Percentiles rank a stretch among this genome's conserved stretches.
These are phyloP conservation scores for Aspergillus arachidicola DNA, from an alignment of 2,329 filamentous ascomycete species.

Conservation along the genomic window DNA sequence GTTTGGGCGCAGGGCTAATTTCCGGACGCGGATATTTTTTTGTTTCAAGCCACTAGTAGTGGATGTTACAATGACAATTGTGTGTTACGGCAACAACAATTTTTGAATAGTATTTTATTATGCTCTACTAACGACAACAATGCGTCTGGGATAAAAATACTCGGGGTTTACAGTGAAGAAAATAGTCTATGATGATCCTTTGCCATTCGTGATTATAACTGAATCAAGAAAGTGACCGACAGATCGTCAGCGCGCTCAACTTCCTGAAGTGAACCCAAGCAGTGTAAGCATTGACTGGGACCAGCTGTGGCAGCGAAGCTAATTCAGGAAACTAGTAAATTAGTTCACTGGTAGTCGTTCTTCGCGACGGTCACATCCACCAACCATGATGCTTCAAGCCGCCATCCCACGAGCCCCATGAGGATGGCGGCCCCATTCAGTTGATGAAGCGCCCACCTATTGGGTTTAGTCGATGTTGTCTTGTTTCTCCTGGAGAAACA, in stretches of 20 bases:
- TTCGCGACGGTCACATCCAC: slow-evolving; percentile 12
- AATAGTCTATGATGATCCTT: background rate
- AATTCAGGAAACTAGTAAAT: slow-evolving; percentile 14
- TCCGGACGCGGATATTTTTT: background rate
- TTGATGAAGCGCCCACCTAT: slow-evolving; percentile 2
- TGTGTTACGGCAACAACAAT: background rate
- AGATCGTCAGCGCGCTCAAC: slow-evolving; percentile 14
- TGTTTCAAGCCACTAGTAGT: background rate
- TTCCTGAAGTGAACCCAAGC: background rate
- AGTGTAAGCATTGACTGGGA: slow-evolving; percentile 1
- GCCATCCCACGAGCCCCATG: slow-evolving; percentile 16
- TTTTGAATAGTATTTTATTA: too few relatives aligned
- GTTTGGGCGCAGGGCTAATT: background rate
- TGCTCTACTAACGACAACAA: too few relatives aligned
- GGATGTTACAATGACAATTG: slow-evolving; percentile 1
- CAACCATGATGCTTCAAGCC: slow-evolving; percentile 17
- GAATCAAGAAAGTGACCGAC: slow-evolving; percentile 20
- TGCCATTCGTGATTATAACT: background rate
- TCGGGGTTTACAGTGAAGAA: background rate
- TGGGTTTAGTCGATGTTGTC: background rate
- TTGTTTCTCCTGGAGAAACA: slow-evolving; percentile 9
- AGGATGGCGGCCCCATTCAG: slow-evolving; percentile 10
- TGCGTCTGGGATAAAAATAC: background rate
- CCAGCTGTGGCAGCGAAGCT: slow-evolving; percentile 8
- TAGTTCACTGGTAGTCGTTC: slow-evolving; percentile 12